Conservation (phyloP, 768 basidiomycete genomes). For the Phlebiopsis flavidoalba region DNA sequence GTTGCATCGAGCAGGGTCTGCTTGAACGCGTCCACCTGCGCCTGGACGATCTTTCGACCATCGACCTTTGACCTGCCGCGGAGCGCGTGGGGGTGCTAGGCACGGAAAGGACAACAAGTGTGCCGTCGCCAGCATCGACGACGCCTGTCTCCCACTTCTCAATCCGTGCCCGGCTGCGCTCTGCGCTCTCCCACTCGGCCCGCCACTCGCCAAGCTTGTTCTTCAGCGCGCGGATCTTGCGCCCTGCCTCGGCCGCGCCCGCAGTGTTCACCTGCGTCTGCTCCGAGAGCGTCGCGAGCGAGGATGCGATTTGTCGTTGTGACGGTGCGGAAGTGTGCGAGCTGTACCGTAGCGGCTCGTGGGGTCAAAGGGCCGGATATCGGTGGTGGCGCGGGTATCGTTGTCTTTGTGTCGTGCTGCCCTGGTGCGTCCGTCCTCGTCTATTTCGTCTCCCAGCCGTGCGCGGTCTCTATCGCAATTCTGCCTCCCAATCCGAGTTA, state of each 20-base stretch:
- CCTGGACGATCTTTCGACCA: constrained; percentile 68
- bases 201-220: constrained; percentile 80
- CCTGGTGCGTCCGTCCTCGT: constrained; percentile 35
- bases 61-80: constrained; percentile 40
- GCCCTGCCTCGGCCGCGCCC: constrained; percentile 78
- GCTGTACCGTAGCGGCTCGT: constrained; percentile 54
- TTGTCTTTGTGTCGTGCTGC: constrained; percentile 49
- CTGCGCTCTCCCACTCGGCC: constrained; percentile 80
- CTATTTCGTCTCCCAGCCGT: constrained; percentile 40
- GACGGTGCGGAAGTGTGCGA: constrained; percentile 66
- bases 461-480: constrained; percentile 39
- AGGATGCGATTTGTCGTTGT: constrained; percentile 71
- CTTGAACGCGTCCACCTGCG: constrained; percentile 75
- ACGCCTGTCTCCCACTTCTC: constrained; percentile 77
- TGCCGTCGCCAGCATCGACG: constrained; percentile 30
- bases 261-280: constrained; percentile 87
- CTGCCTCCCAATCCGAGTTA: constrained; percentile 57
- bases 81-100: constrained; percentile 16
- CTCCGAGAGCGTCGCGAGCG: constrained; percentile 75
- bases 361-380: constrained; percentile 50
- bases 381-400: constrained; percentile 50
- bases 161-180: constrained; percentile 68
- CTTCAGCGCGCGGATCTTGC: constrained; percentile 81
- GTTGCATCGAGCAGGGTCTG: constrained; percentile 67
- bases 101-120: constrained; percentile 17